Evolutionary conservation across 2,329 filamentous ascomycete genomes (phyloP).

Genomic region (Xylariales sp.): DNA sequence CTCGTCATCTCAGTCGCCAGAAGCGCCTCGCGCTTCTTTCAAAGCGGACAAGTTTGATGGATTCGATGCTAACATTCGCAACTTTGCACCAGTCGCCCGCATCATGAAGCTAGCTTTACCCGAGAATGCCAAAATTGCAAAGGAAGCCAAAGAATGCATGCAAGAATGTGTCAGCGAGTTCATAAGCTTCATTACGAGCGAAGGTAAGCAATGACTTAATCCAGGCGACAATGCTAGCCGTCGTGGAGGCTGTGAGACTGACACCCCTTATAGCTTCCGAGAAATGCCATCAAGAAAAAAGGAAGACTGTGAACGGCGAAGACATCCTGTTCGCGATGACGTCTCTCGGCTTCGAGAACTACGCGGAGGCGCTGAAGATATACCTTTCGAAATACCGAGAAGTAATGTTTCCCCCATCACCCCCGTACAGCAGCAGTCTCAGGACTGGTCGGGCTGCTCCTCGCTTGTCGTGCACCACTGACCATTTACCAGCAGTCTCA

Average conservation of each 20-base stretch:
- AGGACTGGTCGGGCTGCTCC: conserved; percentile 19
- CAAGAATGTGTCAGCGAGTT: conserved; percentile 99
- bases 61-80: conserved; percentile 88
- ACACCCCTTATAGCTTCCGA: conserved; percentile 69
- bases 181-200: conserved; percentile 98
- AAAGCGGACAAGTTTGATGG: conserved; percentile 47
- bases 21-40: conserved; percentile 42
- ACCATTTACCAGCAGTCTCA: conserved; percentile 62
- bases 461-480: conserved; percentile 13
- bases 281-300: conserved; percentile 98
- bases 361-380: conserved; percentile 95
- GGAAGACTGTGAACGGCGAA: conserved; percentile 98
- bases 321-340: conserved; percentile 99
- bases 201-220: conserved; percentile 60
- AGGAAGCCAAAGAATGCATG: conserved; percentile 99
- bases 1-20: conserved; percentile 47
- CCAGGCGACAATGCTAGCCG: not conserved
- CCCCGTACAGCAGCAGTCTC: not conserved
- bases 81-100: conserved; percentile 91
- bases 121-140: conserved; percentile 98
- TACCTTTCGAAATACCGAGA: conserved; percentile 97
- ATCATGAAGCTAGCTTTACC: conserved; percentile 99
- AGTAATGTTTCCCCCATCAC: conserved; percentile 51
- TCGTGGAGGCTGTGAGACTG: conserved; percentile 17
- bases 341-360: conserved; percentile 97